Evolutionary conservation across 805 yeast genomes (phyloP).

Genomic region (Sugiyamaella smithiae): DNA sequence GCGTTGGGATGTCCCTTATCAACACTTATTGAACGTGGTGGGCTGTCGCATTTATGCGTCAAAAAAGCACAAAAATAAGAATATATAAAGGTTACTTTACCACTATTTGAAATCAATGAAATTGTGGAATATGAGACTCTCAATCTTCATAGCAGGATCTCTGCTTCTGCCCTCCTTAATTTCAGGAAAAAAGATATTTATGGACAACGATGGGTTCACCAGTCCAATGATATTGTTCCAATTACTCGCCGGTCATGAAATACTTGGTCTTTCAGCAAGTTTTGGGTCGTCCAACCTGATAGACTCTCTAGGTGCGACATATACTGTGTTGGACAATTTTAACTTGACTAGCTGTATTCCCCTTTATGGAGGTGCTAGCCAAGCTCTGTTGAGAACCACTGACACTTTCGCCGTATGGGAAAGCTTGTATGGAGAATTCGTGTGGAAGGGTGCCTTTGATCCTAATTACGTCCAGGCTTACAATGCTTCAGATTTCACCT

Average conservation of each 20-base stretch:
- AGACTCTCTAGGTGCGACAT: not conserved
- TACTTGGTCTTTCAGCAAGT: not conserved
- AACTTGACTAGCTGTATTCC: not conserved
- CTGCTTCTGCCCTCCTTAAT: not conserved
- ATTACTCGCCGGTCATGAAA: not conserved
- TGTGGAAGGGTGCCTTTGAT: not conserved
- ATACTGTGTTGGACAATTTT: not conserved
- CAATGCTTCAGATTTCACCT: not conserved
- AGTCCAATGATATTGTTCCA: not conserved
- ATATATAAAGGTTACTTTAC: too few species aligned
- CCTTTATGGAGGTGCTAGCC: not conserved
- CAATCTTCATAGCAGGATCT: not conserved
- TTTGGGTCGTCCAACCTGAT: not conserved
- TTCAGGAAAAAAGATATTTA: not conserved
- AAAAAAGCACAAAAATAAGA: too few species aligned
- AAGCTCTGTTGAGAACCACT: not conserved
- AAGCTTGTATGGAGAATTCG: not conserved
- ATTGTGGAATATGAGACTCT: not conserved
- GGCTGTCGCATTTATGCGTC: too few species aligned
- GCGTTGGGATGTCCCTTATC: too few species aligned
- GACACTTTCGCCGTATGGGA: not conserved
- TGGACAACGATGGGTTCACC: not conserved
- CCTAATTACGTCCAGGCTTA: not conserved
- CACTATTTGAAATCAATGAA: too few species aligned
- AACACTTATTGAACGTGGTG: too few species aligned